These are phyloP conservation scores for Metschnikowia gelsemii DNA, from an alignment of 805 yeast species.

Conservation along the genomic window DNA sequence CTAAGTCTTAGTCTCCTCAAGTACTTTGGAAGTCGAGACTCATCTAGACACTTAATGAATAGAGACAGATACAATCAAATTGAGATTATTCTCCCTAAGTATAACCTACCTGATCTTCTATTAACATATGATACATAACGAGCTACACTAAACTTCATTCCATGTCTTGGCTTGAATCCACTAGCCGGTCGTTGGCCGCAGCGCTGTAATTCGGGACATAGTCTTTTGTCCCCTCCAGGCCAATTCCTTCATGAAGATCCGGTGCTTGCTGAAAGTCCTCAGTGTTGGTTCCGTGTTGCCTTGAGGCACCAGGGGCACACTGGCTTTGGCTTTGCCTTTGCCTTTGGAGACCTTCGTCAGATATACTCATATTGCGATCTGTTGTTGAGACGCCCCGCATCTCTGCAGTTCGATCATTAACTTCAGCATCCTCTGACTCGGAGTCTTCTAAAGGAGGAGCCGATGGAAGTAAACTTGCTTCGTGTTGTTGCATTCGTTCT, in stretches of 20 bases:
- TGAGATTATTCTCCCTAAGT: too few species aligned
- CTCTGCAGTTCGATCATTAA: not conserved
- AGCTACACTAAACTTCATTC: too few species aligned
- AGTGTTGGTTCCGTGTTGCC: conserved; percentile 12
- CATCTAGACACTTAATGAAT: conserved; percentile 1
- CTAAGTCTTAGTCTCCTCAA: conserved; percentile 4
- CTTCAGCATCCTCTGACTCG: conserved; percentile 20
- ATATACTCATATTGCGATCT: not conserved
- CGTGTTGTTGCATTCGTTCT: conserved; percentile 52
- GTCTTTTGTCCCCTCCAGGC: conserved; percentile 26
- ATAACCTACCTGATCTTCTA: too few species aligned
- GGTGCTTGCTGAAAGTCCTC: conserved; percentile 22
- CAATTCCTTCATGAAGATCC: conserved; percentile 19
- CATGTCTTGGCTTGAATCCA: conserved; percentile 14
- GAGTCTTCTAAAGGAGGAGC: conserved; percentile 37
- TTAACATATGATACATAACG: too few species aligned
- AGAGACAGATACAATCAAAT: too few species aligned
- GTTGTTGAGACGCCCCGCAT: not conserved
- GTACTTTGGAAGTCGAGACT: not conserved
- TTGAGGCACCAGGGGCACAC: not conserved
- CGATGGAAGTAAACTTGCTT: conserved; percentile 63
- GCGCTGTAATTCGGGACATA: conserved; percentile 37
- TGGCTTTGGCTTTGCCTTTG: not conserved
- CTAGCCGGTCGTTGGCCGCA: conserved; percentile 28
- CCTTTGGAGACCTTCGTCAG: not conserved